Percentiles rank a stretch among this genome's conserved stretches.
Evolutionary conservation across 2,329 filamentous ascomycete genomes (phyloP).

Genomic region (Plenodomus biglobosus): DNA sequence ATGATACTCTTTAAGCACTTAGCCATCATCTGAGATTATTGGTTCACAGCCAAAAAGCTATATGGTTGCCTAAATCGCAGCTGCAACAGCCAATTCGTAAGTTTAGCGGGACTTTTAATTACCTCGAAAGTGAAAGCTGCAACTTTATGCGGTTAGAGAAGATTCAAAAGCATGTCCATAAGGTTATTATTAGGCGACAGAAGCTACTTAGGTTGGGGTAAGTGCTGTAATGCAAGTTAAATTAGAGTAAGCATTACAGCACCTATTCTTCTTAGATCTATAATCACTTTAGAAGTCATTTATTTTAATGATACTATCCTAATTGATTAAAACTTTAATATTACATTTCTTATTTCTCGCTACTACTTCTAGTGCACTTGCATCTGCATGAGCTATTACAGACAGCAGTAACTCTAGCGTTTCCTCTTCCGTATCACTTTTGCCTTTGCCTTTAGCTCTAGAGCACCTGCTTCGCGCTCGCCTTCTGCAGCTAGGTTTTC

Average conservation of each 20-base stretch:
- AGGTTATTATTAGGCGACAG: slow-evolving; percentile 9
- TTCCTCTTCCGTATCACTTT: background rate
- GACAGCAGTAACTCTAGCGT: background rate
- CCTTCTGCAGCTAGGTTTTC: slow-evolving; percentile 1
- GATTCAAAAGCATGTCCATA: slow-evolving; percentile 37
- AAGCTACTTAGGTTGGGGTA: slow-evolving; percentile 2
- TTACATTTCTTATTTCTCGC: slow-evolving; percentile 2
- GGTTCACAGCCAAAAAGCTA: slow-evolving; percentile 51
- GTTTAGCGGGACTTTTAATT: slow-evolving; percentile 49
- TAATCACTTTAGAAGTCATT: too few species aligned
- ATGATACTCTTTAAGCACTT: slow-evolving; percentile 42
- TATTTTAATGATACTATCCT: too few species aligned
- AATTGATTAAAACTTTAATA: background rate
- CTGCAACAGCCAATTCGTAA: slow-evolving; percentile 45
- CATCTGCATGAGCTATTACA: background rate
- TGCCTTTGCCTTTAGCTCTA: background rate
- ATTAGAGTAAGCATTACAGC: background rate
- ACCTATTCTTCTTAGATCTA: too few species aligned
- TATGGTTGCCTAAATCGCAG: slow-evolving; percentile 49
- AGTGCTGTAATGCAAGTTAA: background rate
- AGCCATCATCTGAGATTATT: slow-evolving; percentile 59
- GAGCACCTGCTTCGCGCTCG: slow-evolving; percentile 1
- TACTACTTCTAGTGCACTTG: slow-evolving; percentile 6
- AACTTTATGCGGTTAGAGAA: slow-evolving; percentile 45
- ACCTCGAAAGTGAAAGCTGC: slow-evolving; percentile 52